A percentile compares a stretch with the other conserved stretches of the same genome.
Evolutionary conservation across 202 grass and related monocot species (phyloP).

Genomic region (Carex arenaria): DNA sequence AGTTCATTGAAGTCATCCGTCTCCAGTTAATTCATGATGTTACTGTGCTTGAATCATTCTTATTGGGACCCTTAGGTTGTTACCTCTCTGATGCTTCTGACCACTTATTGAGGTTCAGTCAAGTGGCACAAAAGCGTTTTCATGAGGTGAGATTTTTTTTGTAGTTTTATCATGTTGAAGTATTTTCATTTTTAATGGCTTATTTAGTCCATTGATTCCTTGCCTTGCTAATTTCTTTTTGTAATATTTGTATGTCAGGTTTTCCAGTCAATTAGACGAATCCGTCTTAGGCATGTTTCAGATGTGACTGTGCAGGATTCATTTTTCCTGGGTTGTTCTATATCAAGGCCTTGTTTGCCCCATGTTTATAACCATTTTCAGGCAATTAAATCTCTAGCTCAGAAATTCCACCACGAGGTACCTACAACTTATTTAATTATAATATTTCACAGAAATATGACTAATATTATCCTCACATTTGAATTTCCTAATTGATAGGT

Average conservation of each 20-base stretch:
- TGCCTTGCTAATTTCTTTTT: not conserved
- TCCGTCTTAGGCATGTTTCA: slow-evolving; percentile 10
- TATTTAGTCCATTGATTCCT: not conserved
- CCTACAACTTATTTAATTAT: not conserved
- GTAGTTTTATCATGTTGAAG: not conserved
- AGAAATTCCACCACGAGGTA: slow-evolving; percentile 20
- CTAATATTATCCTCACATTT: not conserved
- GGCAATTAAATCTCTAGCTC: not conserved
- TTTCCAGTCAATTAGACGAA: not conserved
- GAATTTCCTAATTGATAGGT: slow-evolving; percentile 1
- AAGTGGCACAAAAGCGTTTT: not conserved
- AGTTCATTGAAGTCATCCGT: not conserved
- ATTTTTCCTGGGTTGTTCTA: slow-evolving; percentile 27
- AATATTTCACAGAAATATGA: not conserved
- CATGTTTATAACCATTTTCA: slow-evolving; percentile 9
- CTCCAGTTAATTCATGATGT: slow-evolving; percentile 14
- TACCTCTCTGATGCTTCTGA: slow-evolving; percentile 12
- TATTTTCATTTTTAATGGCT: not conserved
- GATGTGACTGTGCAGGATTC: not conserved
- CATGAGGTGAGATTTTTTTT: slow-evolving; percentile 2
- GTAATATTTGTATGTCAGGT: slow-evolving; percentile 8
- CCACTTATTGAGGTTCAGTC: slow-evolving; percentile 2
- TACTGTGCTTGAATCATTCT: slow-evolving; percentile 3
- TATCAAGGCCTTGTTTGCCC: slow-evolving; percentile 23
- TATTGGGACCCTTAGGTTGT: slow-evolving; percentile 4